These are phyloP conservation scores for Irpex rosettiformis DNA, from an alignment of 1,284 basidiomycete genomes.

Conservation along the genomic window DNA sequence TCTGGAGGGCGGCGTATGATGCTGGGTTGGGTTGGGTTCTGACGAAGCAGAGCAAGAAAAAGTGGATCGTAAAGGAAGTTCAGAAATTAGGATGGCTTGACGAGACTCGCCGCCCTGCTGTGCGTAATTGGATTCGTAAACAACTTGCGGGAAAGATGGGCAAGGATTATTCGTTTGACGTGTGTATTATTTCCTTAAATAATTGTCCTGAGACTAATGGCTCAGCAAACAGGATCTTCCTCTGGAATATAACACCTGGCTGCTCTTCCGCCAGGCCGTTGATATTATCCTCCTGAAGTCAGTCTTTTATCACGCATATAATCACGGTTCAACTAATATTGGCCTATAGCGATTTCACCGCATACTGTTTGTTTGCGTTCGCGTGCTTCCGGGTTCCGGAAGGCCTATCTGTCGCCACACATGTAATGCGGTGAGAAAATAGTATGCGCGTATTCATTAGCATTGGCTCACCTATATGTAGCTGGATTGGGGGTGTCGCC, in stretches of 20 bases:
- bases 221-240: conserved; percentile 57
- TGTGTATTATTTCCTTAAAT: conserved; percentile 34
- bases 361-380: conserved; percentile 96
- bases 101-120: conserved; percentile 53
- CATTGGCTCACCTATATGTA: conserved; percentile 25
- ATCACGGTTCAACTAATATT: conserved; percentile 10
- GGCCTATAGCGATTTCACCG: conserved; percentile 78
- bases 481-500: conserved; percentile 84
- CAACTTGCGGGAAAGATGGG: conserved; percentile 95
- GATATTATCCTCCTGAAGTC: conserved; percentile 96
- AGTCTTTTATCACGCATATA: conserved; percentile 27
- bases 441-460: neutral
- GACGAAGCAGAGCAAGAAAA: conserved; percentile 90
- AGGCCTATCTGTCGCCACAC: conserved; percentile 70
- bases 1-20: conserved; percentile 94
- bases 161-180: conserved; percentile 88
- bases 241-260: conserved; percentile 86
- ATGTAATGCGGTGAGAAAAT: conserved; percentile 64
- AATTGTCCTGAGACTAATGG: conserved; percentile 2
- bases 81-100: conserved; percentile 88
- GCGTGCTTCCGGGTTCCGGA: conserved; percentile 83
- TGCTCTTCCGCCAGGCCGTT: conserved; percentile 89
- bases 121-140: conserved; percentile 80
- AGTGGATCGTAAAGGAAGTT: conserved; percentile 87
- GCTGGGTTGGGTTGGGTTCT: conserved; percentile 92